Evolutionary conservation across 2,329 filamentous ascomycete species (phyloP).

Genomic region (Alternaria sp.): DNA sequence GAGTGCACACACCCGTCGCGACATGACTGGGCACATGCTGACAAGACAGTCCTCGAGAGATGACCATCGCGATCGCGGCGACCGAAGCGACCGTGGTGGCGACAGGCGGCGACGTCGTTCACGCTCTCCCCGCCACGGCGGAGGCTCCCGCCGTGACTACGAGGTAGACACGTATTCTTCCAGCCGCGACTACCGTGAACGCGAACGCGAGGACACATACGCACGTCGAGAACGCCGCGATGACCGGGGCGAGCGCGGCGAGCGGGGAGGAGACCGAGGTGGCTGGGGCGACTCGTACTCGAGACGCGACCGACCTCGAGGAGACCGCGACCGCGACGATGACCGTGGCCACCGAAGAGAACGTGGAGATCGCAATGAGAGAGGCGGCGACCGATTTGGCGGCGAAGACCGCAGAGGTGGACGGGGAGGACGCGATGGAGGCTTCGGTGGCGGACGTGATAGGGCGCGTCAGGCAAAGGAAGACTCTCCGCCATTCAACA

Average conservation of each 20-base stretch:
- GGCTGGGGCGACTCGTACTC: conserved; percentile 67
- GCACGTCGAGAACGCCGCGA: conserved; percentile 67
- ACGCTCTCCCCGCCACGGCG: conserved; percentile 80
- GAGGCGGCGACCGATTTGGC: conserved; percentile 61
- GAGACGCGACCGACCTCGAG: conserved; percentile 46
- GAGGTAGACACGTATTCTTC: conserved; percentile 90
- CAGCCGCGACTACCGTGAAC: conserved; percentile 89
- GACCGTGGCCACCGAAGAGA: conserved; percentile 48
- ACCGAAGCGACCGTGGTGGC: conserved; percentile 24
- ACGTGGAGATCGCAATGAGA: conserved; percentile 55
- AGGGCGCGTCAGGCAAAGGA: conserved; percentile 73
- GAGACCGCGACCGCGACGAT: conserved; percentile 44
- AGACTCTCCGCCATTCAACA: conserved; percentile 76
- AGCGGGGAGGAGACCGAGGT: conserved; percentile 44
- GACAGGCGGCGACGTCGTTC: conserved; percentile 73
- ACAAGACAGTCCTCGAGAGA: conserved; percentile 45
- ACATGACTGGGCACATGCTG: conserved; percentile 26
- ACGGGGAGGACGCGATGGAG: conserved; percentile 37
- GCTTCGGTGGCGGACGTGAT: conserved; percentile 54
- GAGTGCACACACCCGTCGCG: conserved; percentile 34
- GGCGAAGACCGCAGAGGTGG: conserved; percentile 49
- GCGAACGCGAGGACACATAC: conserved; percentile 94
- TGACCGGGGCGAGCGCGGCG: conserved; percentile 60
- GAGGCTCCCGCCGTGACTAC: conserved; percentile 70
- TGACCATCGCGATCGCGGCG: conserved; percentile 38